A percentile compares a stretch with the other conserved stretches of the same genome.
Evolutionary conservation across 2,329 filamentous ascomycete species (phyloP).

Genomic region (Boeremia lycopersici): DNA sequence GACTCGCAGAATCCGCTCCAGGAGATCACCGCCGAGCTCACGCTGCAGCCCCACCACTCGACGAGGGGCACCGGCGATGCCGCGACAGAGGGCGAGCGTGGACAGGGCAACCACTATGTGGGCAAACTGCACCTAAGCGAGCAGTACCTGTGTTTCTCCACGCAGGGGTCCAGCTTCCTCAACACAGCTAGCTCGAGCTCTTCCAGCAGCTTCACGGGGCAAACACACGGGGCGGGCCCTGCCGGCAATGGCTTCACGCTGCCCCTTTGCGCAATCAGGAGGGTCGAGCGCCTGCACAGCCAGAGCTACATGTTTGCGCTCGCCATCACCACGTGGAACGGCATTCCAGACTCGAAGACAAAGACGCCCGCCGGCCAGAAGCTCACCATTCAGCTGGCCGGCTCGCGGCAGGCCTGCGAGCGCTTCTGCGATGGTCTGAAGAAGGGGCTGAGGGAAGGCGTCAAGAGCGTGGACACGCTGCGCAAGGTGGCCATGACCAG

Average conservation of each 20-base stretch:
- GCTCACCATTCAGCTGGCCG: slow-evolving; percentile 89
- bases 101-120: slow-evolving; percentile 81
- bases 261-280: slow-evolving; percentile 86
- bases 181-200: slow-evolving; percentile 78
- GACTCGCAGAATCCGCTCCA: slow-evolving; percentile 90
- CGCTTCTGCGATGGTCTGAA: slow-evolving; percentile 96
- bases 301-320: slow-evolving; percentile 92
- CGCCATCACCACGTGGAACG: slow-evolving; percentile 94
- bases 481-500: slow-evolving; percentile 80
- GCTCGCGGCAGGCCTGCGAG: slow-evolving; percentile 87
- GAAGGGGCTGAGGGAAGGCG: slow-evolving; percentile 81
- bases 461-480: slow-evolving; percentile 85
- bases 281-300: slow-evolving; percentile 91
- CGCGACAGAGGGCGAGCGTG: slow-evolving; percentile 49
- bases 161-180: slow-evolving; percentile 85
- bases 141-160: slow-evolving; percentile 95
- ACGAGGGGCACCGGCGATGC: slow-evolving; percentile 51
- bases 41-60: slow-evolving; percentile 72
- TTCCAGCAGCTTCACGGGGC: slow-evolving; percentile 85
- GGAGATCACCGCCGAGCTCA: slow-evolving; percentile 96
- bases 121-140: slow-evolving; percentile 95
- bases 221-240: slow-evolving; percentile 90
- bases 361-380: slow-evolving; percentile 70
- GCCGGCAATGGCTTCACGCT: slow-evolving; percentile 96
- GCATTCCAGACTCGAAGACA: slow-evolving; percentile 52